These are phyloP conservation scores for Micractinium conductrix DNA, from an alignment of 139 green algal genomes.

Conservation along the genomic window DNA sequence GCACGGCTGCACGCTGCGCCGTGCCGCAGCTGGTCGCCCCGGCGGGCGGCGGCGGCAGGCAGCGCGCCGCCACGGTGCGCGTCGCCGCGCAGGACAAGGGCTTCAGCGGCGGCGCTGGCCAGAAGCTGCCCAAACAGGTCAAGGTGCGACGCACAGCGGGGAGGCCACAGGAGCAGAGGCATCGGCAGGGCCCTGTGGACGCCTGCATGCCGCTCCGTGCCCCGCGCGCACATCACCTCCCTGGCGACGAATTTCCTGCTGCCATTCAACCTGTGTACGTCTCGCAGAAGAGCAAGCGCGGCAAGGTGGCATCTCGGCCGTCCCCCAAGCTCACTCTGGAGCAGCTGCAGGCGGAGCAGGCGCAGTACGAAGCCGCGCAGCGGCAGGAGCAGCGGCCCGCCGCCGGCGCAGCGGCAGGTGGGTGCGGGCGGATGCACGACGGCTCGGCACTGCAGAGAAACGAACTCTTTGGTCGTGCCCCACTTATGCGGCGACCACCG, in stretches of 20 bases:
- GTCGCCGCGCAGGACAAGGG: slow-evolving; percentile 11
- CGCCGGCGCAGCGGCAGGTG: too few relatives aligned
- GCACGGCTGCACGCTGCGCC: too few relatives aligned
- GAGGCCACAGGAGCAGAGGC: too few relatives aligned
- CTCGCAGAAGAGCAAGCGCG: slow-evolving; percentile 53
- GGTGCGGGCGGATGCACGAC: not conserved
- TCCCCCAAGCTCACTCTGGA: slow-evolving; percentile 40
- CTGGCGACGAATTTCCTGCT: too few relatives aligned
- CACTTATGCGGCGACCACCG: too few relatives aligned
- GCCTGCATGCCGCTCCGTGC: too few relatives aligned
- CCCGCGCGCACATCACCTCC: too few relatives aligned
- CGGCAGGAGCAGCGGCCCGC: slow-evolving; percentile 25
- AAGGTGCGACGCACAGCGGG: slow-evolving; percentile 22
- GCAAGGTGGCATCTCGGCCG: slow-evolving; percentile 44
- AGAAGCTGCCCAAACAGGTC: slow-evolving; percentile 32
- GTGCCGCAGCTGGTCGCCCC: not conserved
- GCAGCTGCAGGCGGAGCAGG: slow-evolving; percentile 46
- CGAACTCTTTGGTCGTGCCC: too few relatives aligned
- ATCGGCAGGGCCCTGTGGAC: too few relatives aligned
- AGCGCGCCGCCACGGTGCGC: not conserved
- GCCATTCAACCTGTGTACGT: too few relatives aligned
- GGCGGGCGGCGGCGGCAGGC: not conserved
- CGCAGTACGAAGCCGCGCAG: not conserved
- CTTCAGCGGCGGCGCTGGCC: slow-evolving; percentile 12
- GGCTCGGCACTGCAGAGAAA: too few relatives aligned